These are phyloP conservation scores for Backusella circina DNA, from an alignment of 192 early-diverging fungal genomes.

Conservation along the genomic window DNA sequence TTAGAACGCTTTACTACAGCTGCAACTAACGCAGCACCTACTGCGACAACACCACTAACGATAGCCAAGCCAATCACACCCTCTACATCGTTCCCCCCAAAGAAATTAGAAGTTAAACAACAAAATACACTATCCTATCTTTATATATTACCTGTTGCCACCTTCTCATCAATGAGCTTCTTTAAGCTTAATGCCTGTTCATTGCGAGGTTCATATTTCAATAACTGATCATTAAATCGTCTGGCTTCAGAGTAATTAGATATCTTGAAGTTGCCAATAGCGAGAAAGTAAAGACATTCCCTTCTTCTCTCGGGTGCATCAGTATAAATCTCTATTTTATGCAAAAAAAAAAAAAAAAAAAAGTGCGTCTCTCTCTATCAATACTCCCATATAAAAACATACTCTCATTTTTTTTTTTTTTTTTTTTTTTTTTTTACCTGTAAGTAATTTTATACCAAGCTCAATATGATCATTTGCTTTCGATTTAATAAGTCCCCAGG, in stretches of 20 bases:
- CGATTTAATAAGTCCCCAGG: conserved; percentile 87
- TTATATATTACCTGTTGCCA: conserved; percentile 48
- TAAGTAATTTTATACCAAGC: conserved; percentile 70
- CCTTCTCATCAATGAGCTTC: conserved; percentile 78
- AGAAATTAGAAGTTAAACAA: neutral
- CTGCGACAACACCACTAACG: conserved; percentile 70
- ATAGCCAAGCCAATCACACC: conserved; percentile 88
- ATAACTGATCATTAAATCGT: conserved; percentile 76
- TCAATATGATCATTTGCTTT: conserved; percentile 63
- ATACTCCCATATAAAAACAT: too few relatives aligned
- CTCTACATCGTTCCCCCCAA: conserved; percentile 58
- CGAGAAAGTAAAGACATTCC: conserved; percentile 95
- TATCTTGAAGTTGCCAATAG: conserved; percentile 87
- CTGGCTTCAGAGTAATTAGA: conserved; percentile 82
- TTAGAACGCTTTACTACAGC: conserved; percentile 36
- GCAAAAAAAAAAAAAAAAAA: too few relatives aligned
- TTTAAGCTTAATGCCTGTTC: conserved; percentile 71
- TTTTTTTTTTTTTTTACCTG: conserved; percentile 63
- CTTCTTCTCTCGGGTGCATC: conserved; percentile 79
- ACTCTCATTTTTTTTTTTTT: too few relatives aligned
- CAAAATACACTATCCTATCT: neutral
- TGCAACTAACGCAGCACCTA: conserved; percentile 61
- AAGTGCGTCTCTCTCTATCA: neutral
- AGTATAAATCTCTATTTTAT: conserved; percentile 77
- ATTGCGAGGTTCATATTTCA: conserved; percentile 83